Evolutionary conservation across 2,329 filamentous ascomycete genomes (phyloP).

Genomic region (Claviceps cyperi): DNA sequence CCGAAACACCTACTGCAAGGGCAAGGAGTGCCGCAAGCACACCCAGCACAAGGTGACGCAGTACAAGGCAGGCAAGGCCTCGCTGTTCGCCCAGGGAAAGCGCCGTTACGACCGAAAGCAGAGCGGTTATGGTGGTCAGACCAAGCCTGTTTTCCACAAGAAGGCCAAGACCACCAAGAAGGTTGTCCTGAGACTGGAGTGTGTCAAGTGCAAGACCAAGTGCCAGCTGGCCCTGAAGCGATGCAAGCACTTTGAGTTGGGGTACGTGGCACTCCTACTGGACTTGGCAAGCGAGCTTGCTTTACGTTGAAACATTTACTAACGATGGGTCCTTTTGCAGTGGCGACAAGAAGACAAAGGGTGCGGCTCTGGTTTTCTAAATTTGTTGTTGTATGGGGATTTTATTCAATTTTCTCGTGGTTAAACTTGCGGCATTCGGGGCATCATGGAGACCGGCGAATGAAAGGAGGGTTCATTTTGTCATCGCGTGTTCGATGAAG

Average conservation of each 20-base stretch:
- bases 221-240: slow-evolving; percentile 95
- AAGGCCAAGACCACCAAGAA: slow-evolving; percentile 99
- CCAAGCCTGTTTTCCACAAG: slow-evolving; percentile 99
- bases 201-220: slow-evolving; percentile 96
- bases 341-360: slow-evolving; percentile 99
- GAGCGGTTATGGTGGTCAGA: slow-evolving; percentile 99
- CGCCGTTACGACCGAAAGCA: slow-evolving; percentile 99
- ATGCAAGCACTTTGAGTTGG: slow-evolving; percentile 99
- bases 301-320: background rate
- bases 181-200: slow-evolving; percentile 96
- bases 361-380: slow-evolving; percentile 99
- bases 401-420: slow-evolving; percentile 26
- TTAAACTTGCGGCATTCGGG: slow-evolving; percentile 30
- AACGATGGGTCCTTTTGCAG: slow-evolving; percentile 28
- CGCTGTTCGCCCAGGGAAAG: slow-evolving; percentile 96
- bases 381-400: slow-evolving; percentile 33
- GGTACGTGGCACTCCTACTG: slow-evolving; percentile 47
- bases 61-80: slow-evolving; percentile 96
- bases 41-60: slow-evolving; percentile 87
- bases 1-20: slow-evolving; percentile 94
- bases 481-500: slow-evolving; percentile 16
- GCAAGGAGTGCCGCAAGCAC: slow-evolving; percentile 85
- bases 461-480: slow-evolving; percentile 25
- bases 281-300: background rate
- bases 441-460: slow-evolving; percentile 36